Percentiles rank a stretch among this genome's conserved stretches.
These are phyloP conservation scores for Apiospora kogelbergensis DNA, from an alignment of 2,329 filamentous ascomycete genomes.

Conservation along the genomic window DNA sequence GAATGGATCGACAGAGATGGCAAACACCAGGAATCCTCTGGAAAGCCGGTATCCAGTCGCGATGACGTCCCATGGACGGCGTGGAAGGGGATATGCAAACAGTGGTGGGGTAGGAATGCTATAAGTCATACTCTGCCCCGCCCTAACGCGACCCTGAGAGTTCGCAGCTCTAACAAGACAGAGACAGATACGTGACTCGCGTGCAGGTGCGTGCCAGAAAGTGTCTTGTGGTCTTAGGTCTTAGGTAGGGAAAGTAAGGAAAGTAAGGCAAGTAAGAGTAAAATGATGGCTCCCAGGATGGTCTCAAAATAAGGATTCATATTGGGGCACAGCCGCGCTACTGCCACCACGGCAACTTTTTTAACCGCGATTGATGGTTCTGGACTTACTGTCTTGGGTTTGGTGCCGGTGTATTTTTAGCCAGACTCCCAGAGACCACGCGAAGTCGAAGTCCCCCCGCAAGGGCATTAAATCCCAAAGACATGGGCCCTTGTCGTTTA, in stretches of 20 bases:
- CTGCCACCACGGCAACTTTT: not conserved
- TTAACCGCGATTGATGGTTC: not conserved
- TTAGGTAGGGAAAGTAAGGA: not conserved
- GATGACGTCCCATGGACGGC: not conserved
- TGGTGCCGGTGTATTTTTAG: conserved; percentile 1
- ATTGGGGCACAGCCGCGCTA: not conserved
- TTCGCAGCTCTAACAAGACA: not conserved
- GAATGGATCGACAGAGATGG: too few species aligned
- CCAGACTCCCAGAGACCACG: not conserved
- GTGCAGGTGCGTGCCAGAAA: too few species aligned
- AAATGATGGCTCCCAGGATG: not conserved
- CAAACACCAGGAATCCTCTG: too few species aligned
- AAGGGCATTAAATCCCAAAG: not conserved
- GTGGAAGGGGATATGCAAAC: too few species aligned
- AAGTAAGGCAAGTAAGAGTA: not conserved
- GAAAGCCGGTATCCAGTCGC: not conserved
- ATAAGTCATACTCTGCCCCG: not conserved
- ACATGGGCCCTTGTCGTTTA: not conserved
- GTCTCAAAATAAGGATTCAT: not conserved
- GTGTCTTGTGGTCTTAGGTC: not conserved
- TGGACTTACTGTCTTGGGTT: not conserved
- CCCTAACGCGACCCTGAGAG: not conserved
- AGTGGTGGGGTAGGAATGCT: not conserved
- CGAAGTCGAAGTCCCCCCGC: not conserved
- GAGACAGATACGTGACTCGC: not conserved